Evolutionary conservation across 225 moss, liverwort and hornwort genomes (phyloP), one percentile per base, ranked within the genome.

Genomic region (Bryoerythrophyllum caledonicum): DNA sequence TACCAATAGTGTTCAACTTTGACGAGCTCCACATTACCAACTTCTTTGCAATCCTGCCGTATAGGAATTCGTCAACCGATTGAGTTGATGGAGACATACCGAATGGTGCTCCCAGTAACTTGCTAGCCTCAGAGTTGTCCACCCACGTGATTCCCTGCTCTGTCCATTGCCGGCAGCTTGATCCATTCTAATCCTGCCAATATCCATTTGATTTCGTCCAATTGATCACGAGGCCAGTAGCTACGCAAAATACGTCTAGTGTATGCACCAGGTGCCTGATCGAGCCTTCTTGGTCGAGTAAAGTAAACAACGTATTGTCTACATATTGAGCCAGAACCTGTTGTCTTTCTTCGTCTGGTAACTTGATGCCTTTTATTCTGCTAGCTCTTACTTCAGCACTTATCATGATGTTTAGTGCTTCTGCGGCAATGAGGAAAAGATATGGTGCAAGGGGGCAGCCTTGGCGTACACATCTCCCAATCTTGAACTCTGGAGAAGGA

Each of bases 341-440:
- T 1, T 26, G 13, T 0, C 12, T 2, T 1, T 8, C 11, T 57
- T 8, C 1, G 1, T 1, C 25, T 0, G 25, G 0, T 4, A 25
- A 3, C 3, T 25, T 1, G 2, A 26, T 57, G 0, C 5, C 13
- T 25, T 25, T 11, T 0, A 57, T 2, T 0, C 1, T 57, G 1
- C 57, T 5, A 2, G 0, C 10, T 10, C 10, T 2, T 2, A 3
- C 25, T 57, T 57, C 24, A 0, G 3, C 10, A 0, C 0, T 3
- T 1, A 57, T 7, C 57, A 57, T 57, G 2, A 10, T 10, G 4
- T 57, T 57, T 0, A 57, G 25, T 0, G 13, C 26, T 1, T 26
- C 12, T 1, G 4, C 13, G 0, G 25, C 11, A 3, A 57, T 11
- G 2, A 57, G 0, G 3, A 26, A 12, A 0, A 26, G 13, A 1